A percentile compares a stretch with the other conserved stretches of the same genome.
Evolutionary conservation across 768 basidiomycete species (phyloP).

Genomic region (Boletus coccyginus): DNA sequence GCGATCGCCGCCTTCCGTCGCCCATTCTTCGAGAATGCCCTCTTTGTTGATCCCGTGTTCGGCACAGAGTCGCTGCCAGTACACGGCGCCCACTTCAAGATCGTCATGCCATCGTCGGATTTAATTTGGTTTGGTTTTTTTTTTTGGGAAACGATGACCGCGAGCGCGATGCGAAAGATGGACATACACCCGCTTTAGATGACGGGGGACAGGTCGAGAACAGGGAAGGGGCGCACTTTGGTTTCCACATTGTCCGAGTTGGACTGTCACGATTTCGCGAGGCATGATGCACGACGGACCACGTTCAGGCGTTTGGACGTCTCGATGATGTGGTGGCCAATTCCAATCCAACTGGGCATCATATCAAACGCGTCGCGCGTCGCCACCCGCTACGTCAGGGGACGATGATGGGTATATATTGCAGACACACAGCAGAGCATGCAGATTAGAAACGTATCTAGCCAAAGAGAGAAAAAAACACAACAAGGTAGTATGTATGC

Average conservation of each 20-base stretch:
- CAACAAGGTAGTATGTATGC: slow-evolving; percentile 23
- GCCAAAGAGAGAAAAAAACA: slow-evolving; percentile 9
- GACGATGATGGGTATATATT: neutral
- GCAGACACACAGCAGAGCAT: slow-evolving; percentile 11
- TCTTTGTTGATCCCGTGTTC: slow-evolving; percentile 98
- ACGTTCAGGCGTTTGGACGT: slow-evolving; percentile 9
- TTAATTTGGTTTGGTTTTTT: too few relatives aligned
- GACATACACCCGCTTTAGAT: neutral
- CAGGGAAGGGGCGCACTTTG: slow-evolving; percentile 56
- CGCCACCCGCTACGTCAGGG: too few relatives aligned
- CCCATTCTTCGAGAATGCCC: slow-evolving; percentile 96
- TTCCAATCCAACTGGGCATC: neutral
- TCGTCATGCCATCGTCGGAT: neutral
- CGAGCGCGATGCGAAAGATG: neutral
- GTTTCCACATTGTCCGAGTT: slow-evolving; percentile 91
- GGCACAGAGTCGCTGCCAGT: slow-evolving; percentile 97
- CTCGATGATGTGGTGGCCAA: slow-evolving; percentile 1
- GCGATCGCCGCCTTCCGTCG: slow-evolving; percentile 90
- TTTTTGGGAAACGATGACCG: too few relatives aligned
- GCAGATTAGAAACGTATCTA: slow-evolving; percentile 22
- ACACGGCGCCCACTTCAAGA: slow-evolving; percentile 85
- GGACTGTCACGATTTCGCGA: slow-evolving; percentile 79
- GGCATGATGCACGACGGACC: slow-evolving; percentile 49
- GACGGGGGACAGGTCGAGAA: neutral
- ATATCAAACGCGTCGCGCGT: too few relatives aligned